Conservation (phyloP, 75 land plant genomes). For the Picea sitchensis region DNA sequence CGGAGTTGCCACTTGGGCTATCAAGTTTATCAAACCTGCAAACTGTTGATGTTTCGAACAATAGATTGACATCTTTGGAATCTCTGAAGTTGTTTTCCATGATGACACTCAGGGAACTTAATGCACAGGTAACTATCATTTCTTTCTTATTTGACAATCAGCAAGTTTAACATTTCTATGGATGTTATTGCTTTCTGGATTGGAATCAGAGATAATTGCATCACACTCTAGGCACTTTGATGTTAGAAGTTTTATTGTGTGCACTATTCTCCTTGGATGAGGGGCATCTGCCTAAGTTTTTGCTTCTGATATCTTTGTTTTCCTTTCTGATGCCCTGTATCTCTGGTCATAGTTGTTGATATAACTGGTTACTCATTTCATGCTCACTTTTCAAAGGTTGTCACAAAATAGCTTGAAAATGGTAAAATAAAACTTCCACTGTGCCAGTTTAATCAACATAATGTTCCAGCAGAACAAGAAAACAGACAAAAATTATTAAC, state of each 20-base stretch:
- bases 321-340: neutral
- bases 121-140: slow-evolving; percentile 68
- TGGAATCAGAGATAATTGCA: neutral
- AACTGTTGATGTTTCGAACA: slow-evolving; percentile 77
- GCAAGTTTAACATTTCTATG: neutral
- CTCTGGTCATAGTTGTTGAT: neutral
- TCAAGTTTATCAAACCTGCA: slow-evolving; percentile 50
- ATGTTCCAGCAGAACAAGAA: neutral
- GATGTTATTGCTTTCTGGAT: neutral
- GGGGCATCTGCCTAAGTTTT: neutral
- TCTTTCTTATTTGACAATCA: slow-evolving; percentile 6
- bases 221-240: neutral
- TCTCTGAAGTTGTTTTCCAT: slow-evolving; percentile 61
- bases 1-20: slow-evolving; percentile 63
- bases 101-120: slow-evolving; percentile 57
- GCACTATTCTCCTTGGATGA: no score
- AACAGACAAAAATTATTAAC: neutral
- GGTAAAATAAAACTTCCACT: neutral
- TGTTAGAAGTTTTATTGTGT: neutral
- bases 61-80: slow-evolving; percentile 76
- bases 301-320: neutral
- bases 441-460: neutral
- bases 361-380: neutral
- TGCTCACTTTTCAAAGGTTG: neutral
- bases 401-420: neutral